Conservation (phyloP, 2,329 filamentous ascomycete species). For the Aureobasidium sp. region DNA sequence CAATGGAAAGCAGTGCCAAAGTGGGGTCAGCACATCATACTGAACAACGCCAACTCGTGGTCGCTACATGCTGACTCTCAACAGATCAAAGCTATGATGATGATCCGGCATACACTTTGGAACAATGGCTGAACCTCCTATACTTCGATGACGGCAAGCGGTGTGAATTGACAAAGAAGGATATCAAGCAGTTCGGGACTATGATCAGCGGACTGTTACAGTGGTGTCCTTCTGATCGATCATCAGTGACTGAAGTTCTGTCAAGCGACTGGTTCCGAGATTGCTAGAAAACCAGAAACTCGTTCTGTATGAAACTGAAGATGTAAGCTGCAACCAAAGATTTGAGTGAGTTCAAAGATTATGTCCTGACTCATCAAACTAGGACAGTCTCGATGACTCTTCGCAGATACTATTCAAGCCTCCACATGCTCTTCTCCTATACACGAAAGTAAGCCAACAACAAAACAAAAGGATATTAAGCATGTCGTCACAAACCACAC, state of each 20-base stretch:
- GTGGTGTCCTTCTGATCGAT: neutral
- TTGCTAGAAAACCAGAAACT: neutral
- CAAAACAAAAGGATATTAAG: neutral
- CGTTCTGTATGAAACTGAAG: neutral
- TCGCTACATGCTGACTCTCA: too few species aligned
- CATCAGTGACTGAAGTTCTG: neutral
- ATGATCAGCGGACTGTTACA: neutral
- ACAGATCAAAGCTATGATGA: neutral
- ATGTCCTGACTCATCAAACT: neutral
- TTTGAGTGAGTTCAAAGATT: neutral
- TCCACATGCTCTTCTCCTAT: neutral
- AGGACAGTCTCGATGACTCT: neutral
- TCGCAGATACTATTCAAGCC: neutral
- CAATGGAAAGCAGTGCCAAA: slow-evolving; percentile 9
- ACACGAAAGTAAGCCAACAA: neutral
- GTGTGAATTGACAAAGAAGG: neutral
- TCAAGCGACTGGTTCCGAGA: neutral
- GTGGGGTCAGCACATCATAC: neutral
- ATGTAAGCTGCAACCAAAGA: neutral
- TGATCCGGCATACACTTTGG: neutral
- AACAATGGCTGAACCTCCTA: neutral
- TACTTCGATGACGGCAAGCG: neutral
- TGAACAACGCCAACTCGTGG: too few species aligned
- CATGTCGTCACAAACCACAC: neutral
- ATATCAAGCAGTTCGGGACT: neutral